Conservation (phyloP, 441 rosid genomes). For the Breynia disticha region DNA sequence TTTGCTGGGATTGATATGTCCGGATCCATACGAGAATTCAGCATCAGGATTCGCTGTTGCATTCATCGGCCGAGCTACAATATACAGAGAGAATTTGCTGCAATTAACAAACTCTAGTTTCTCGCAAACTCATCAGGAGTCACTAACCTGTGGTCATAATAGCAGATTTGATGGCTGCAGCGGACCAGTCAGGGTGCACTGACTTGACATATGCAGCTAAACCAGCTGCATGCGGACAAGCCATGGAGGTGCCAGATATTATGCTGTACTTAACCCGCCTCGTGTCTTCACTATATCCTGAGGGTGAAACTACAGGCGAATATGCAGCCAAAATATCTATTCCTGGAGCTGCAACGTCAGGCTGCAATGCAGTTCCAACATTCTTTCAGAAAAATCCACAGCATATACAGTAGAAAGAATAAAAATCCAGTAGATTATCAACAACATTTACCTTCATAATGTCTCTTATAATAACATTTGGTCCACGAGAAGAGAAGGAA, state of each 20-base stretch:
- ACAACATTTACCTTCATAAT: conserved; percentile 42
- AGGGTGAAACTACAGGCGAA: conserved; percentile 20
- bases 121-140: background rate
- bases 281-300: background rate
- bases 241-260: conserved; percentile 47
- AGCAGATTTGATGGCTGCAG: conserved; percentile 54
- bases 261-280: conserved; percentile 21
- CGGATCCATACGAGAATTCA: conserved; percentile 42
- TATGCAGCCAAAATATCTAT: conserved; percentile 44
- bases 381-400: background rate
- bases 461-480: conserved; percentile 34
- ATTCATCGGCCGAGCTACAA: conserved; percentile 32
- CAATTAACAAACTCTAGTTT: too few species aligned
- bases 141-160: conserved; percentile 51
- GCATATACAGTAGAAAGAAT: background rate
- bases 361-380: conserved; percentile 21
- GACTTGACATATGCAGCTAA: conserved; percentile 46
- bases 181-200: conserved; percentile 44
- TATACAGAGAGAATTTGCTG: background rate
- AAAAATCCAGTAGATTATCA: background rate
- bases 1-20: conserved; percentile 30
- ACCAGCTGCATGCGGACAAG: conserved; percentile 50
- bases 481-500: conserved; percentile 65
- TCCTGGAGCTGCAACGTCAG: conserved; percentile 50
- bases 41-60: conserved; percentile 12